Evolutionary conservation across 768 basidiomycete species (phyloP).

Genomic region (Kwoniella bestiolae): DNA sequence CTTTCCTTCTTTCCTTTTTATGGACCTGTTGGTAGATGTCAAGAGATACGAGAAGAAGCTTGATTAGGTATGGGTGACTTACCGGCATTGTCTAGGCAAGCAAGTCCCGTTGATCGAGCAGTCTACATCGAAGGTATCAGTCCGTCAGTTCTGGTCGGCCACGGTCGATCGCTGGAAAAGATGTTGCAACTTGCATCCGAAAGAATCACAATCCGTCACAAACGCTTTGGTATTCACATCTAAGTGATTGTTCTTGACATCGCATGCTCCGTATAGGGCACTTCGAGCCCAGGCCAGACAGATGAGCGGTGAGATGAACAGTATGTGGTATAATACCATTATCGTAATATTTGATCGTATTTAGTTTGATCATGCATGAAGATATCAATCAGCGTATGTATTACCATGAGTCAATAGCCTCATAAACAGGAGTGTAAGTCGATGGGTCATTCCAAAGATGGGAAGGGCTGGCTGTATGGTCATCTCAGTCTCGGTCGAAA

Average conservation of each 20-base stretch:
- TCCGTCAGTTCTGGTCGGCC: not conserved
- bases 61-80: not conserved
- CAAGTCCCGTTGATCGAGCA: conserved; percentile 41
- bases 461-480: not conserved
- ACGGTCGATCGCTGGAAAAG: not conserved
- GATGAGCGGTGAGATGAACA: not conserved
- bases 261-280: conserved; percentile 30
- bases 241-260: conserved; percentile 31
- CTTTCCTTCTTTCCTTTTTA: not conserved
- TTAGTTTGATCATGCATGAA: no score
- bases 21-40: not conserved
- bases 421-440: no score
- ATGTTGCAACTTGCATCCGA: conserved; percentile 33
- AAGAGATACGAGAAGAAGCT: no score
- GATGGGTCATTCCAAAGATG: no score
- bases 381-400: no score
- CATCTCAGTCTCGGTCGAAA: not conserved
- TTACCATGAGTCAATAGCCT: no score
- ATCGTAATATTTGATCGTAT: no score
- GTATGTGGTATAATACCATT: no score
- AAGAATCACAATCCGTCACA: conserved; percentile 41
- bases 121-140: conserved; percentile 20
- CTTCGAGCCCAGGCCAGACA: conserved; percentile 1
- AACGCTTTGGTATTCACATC: conserved; percentile 38
- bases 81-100: conserved; percentile 39